A percentile compares a stretch with the other conserved stretches of the same genome.
Conservation (phyloP, 805 yeast genomes). For the Cyberlindnera veronae region DNA sequence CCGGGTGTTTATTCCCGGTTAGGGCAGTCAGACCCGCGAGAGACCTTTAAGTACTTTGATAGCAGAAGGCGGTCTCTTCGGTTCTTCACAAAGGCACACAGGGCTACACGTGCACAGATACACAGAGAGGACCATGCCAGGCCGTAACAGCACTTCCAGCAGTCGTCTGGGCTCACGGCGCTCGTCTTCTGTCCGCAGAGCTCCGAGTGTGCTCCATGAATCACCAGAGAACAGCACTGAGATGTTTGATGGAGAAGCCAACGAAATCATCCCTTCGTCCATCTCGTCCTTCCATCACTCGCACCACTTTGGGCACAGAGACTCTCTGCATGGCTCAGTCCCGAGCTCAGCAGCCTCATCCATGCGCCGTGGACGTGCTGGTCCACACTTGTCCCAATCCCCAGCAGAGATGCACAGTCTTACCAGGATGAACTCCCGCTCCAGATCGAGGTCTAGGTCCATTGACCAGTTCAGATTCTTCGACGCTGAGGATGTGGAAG, state of each 20-base stretch:
- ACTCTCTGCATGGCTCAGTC: conserved; percentile 9
- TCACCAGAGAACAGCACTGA: conserved; percentile 60
- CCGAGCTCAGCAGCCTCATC: conserved; percentile 28
- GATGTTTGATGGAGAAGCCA: conserved; percentile 74
- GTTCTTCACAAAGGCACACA: too few species aligned
- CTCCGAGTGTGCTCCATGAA: conserved; percentile 37
- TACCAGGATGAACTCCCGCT: conserved; percentile 27
- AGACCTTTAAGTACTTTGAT: too few species aligned
- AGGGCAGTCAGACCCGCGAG: conserved; percentile 7
- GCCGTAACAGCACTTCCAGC: background rate
- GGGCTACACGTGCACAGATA: too few species aligned
- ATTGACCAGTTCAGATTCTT: conserved; percentile 68
- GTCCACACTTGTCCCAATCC: conserved; percentile 8
- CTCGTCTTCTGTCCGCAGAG: conserved; percentile 27
- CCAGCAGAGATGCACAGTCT: conserved; percentile 20
- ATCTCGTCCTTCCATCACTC: conserved; percentile 74
- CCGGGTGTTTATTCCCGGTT: conserved; percentile 5
- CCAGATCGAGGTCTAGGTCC: conserved; percentile 34
- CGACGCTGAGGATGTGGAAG: conserved; percentile 75
- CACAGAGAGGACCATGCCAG: background rate
- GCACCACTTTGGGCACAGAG: conserved; percentile 35
- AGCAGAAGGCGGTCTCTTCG: background rate
- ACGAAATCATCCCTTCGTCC: conserved; percentile 73
- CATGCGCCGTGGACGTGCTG: conserved; percentile 25
- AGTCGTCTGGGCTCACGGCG: conserved; percentile 3